Conservation (phyloP, 768 basidiomycete species). For the Boletus reticulatus region DNA sequence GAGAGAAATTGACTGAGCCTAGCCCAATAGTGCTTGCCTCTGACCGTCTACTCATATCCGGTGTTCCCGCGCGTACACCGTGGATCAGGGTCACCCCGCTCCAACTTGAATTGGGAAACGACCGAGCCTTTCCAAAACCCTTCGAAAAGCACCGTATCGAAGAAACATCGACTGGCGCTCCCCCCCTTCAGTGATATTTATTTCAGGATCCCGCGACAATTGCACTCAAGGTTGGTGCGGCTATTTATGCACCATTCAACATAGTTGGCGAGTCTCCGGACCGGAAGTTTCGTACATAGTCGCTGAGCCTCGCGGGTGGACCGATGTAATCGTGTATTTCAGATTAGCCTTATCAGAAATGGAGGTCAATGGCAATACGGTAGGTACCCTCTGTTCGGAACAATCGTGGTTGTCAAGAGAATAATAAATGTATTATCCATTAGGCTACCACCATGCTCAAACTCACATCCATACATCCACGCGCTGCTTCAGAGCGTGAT, state of each 20-base stretch:
- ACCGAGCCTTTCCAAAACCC: constrained; percentile 11
- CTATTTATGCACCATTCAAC: constrained; percentile 10
- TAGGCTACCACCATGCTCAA: background rate
- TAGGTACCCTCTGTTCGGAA: too few relatives aligned
- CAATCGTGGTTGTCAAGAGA: background rate
- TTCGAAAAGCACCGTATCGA: constrained; percentile 35
- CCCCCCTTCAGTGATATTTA: constrained; percentile 28
- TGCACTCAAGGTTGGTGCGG: background rate
- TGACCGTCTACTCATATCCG: constrained; percentile 14
- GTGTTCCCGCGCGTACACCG: constrained; percentile 27
- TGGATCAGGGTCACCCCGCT: constrained; percentile 29
- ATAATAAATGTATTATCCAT: background rate
- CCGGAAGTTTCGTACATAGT: background rate
- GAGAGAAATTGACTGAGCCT: background rate
- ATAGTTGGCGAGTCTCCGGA: constrained; percentile 1
- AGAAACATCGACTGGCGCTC: constrained; percentile 8
- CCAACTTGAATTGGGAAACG: constrained; percentile 12
- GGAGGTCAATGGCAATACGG: too few relatives aligned
- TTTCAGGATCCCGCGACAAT: constrained; percentile 24
- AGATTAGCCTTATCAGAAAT: too few relatives aligned
- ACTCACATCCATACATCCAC: background rate
- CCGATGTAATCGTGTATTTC: background rate
- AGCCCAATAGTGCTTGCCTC: constrained; percentile 3
- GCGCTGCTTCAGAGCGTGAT: background rate
- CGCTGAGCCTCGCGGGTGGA: constrained; percentile 17